Evolutionary conservation across 1,284 basidiomycete genomes (phyloP).

Genomic region (Heliocybe sulcata): DNA sequence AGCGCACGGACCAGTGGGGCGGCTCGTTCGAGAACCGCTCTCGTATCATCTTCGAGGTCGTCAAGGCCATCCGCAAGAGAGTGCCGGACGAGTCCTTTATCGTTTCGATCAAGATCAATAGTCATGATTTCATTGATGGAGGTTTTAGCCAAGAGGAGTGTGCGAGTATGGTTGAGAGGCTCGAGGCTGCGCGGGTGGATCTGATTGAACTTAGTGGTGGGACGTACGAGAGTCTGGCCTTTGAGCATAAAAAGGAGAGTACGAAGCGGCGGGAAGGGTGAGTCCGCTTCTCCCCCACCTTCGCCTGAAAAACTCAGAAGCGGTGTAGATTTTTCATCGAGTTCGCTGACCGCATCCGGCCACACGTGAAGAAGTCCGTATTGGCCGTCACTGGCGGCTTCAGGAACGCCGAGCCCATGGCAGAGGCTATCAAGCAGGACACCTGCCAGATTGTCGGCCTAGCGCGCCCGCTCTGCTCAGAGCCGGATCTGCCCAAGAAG

Average conservation of each 20-base stretch:
- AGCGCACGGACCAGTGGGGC: neutral
- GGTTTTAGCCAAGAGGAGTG: slow-evolving; percentile 31
- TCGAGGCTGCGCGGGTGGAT: slow-evolving; percentile 37
- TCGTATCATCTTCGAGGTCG: slow-evolving; percentile 25
- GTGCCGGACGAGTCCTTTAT: slow-evolving; percentile 29
- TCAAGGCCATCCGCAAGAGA: slow-evolving; percentile 24
- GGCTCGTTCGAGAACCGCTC: slow-evolving; percentile 22
- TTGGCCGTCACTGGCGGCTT: slow-evolving; percentile 43
- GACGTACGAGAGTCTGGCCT: slow-evolving; percentile 28
- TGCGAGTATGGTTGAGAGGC: slow-evolving; percentile 28
- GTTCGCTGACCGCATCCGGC: slow-evolving; percentile 34
- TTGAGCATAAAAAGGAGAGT: slow-evolving; percentile 23
- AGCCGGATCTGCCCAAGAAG: slow-evolving; percentile 19
- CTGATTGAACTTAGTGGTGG: slow-evolving; percentile 44
- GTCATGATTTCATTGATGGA: slow-evolving; percentile 19
- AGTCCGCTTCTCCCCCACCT: slow-evolving; percentile 14
- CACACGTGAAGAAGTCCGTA: slow-evolving; percentile 24
- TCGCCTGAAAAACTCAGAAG: slow-evolving; percentile 9
- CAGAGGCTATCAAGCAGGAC: slow-evolving; percentile 22
- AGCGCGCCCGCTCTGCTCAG: slow-evolving; percentile 33
- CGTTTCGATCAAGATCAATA: slow-evolving; percentile 40
- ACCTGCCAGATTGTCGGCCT: slow-evolving; percentile 32
- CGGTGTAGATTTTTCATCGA: slow-evolving; percentile 18
- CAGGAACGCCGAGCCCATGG: slow-evolving; percentile 32
- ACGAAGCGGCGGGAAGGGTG: slow-evolving; percentile 30